A percentile compares a stretch with the other conserved stretches of the same genome.
These are phyloP conservation scores for Talaromyces proteolyticus DNA, from an alignment of 495 filamentous ascomycete genomes.

Conservation along the genomic window DNA sequence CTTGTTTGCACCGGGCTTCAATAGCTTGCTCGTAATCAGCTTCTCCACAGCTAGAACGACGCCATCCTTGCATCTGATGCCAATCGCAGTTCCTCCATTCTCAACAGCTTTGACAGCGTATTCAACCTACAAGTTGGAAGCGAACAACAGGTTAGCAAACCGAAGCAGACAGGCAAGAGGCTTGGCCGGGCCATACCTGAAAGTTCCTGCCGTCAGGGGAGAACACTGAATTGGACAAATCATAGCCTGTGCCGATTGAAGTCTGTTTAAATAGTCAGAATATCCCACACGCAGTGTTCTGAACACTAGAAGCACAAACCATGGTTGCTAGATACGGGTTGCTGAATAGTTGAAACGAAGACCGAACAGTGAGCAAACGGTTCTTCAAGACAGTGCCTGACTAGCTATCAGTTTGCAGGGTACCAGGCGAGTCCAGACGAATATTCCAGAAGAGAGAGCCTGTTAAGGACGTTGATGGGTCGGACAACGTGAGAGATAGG, in stretches of 20 bases:
- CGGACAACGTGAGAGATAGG: too few species aligned
- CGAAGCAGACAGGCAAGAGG: background rate
- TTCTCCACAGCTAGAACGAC: constrained; percentile 97
- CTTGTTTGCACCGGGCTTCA: constrained; percentile 92
- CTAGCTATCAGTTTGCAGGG: too few species aligned
- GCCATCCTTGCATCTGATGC: constrained; percentile 95
- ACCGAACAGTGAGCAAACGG: too few species aligned
- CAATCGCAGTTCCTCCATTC: constrained; percentile 94
- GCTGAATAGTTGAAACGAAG: too few species aligned
- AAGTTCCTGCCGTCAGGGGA: constrained; percentile 98
- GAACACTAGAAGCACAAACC: too few species aligned
- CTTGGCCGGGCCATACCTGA: constrained; percentile 51
- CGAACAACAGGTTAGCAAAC: constrained; percentile 9
- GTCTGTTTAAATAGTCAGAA: constrained; percentile 49
- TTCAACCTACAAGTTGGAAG: constrained; percentile 57
- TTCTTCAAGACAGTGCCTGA: too few species aligned
- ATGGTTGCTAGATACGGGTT: too few species aligned
- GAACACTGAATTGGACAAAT: constrained; percentile 98
- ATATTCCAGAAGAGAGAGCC: too few species aligned
- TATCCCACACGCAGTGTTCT: background rate
- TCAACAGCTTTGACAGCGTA: constrained; percentile 98
- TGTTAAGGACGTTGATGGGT: too few species aligned
- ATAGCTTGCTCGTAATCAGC: constrained; percentile 87
- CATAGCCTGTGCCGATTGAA: constrained; percentile 98
- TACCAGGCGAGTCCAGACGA: too few species aligned